A percentile compares a stretch with the other conserved stretches of the same genome.
phyloP scores from a whole-genome alignment of 495 filamentous ascomycete species.

The Alectoria sarmentosa region DNA sequence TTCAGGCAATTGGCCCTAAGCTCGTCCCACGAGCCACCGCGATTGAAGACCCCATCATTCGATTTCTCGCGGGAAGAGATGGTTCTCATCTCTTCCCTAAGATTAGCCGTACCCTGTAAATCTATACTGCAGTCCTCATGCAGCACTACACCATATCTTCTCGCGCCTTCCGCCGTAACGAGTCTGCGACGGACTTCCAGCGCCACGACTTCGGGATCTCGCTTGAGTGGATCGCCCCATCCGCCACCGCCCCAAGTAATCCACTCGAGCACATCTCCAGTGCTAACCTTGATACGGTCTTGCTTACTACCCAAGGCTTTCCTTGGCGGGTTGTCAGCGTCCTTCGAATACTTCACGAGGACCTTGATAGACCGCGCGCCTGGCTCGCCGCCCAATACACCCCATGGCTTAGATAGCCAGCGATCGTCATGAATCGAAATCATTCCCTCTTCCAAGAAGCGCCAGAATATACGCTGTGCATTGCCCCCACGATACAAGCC shows the following conservation, averaged over 20 bases:
- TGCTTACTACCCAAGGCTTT: slow-evolving; percentile 39
- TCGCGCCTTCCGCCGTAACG: slow-evolving; percentile 41
- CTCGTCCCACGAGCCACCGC: slow-evolving; percentile 35
- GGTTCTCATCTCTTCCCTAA: slow-evolving; percentile 29
- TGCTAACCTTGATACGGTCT: slow-evolving; percentile 42
- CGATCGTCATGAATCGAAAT: slow-evolving; percentile 46
- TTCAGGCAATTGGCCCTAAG: slow-evolving; percentile 31
- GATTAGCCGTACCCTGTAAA: slow-evolving; percentile 29
- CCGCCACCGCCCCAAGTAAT: slow-evolving; percentile 47
- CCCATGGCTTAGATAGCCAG: slow-evolving; percentile 49
- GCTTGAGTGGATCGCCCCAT: slow-evolving; percentile 42
- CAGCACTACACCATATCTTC: slow-evolving; percentile 39
- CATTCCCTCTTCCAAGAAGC: slow-evolving; percentile 40
- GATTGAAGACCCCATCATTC: slow-evolving; percentile 31
- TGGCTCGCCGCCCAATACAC: slow-evolving; percentile 40
- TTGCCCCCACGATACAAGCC: slow-evolving; percentile 44
- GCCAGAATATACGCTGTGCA: slow-evolving; percentile 42
- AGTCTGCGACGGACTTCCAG: slow-evolving; percentile 41
- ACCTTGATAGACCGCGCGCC: slow-evolving; percentile 39
- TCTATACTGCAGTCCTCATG: slow-evolving; percentile 31
- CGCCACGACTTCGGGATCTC: slow-evolving; percentile 40
- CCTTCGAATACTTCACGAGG: slow-evolving; percentile 36
- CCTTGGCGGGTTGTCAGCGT: slow-evolving; percentile 27
- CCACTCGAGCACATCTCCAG: slow-evolving; percentile 45
- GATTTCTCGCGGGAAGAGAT: slow-evolving; percentile 8